A percentile compares a stretch with the other conserved stretches of the same genome.
These are phyloP conservation scores for Diplodia sapinea DNA, from an alignment of 2,329 filamentous ascomycete genomes.

Conservation along the genomic window DNA sequence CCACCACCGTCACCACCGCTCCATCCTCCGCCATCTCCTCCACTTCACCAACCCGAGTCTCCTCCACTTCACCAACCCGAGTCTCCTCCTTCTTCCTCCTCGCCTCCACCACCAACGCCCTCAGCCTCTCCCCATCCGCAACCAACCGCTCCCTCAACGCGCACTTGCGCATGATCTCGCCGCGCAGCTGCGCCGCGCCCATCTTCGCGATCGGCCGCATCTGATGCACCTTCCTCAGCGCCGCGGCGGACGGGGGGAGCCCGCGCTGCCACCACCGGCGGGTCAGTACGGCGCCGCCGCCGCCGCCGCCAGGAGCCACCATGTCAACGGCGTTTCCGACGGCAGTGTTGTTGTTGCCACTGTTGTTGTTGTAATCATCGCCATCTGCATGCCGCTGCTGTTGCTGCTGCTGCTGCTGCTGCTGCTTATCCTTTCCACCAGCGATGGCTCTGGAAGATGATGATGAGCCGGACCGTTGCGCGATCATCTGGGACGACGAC, in stretches of 20 bases:
- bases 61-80: background rate
- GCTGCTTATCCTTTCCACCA: background rate
- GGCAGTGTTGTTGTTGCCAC: background rate
- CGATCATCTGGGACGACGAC: background rate
- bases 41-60: background rate
- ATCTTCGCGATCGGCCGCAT: background rate
- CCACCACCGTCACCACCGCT: too few relatives aligned
- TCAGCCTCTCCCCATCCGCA: conserved; percentile 1
- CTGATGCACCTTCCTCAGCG: background rate
- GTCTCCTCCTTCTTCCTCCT: background rate
- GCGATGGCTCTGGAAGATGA: background rate
- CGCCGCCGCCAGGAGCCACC: too few relatives aligned
- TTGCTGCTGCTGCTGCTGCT: background rate
- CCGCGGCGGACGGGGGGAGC: background rate
- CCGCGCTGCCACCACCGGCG: background rate
- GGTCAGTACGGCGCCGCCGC: too few relatives aligned
- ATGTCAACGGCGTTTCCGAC: too few relatives aligned
- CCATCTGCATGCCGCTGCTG: background rate
- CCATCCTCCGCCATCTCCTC: background rate
- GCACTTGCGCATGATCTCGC: conserved; percentile 18
- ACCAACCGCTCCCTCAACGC: conserved; percentile 10
- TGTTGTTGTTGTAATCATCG: too few relatives aligned
- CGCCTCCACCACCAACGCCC: background rate
- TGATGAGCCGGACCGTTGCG: background rate
- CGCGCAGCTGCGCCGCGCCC: background rate